Evolutionary conservation across 208 protist species (phyloP), one percentile per base, ranked within the genome.

Genomic region (Trypanosoma mega): DNA sequence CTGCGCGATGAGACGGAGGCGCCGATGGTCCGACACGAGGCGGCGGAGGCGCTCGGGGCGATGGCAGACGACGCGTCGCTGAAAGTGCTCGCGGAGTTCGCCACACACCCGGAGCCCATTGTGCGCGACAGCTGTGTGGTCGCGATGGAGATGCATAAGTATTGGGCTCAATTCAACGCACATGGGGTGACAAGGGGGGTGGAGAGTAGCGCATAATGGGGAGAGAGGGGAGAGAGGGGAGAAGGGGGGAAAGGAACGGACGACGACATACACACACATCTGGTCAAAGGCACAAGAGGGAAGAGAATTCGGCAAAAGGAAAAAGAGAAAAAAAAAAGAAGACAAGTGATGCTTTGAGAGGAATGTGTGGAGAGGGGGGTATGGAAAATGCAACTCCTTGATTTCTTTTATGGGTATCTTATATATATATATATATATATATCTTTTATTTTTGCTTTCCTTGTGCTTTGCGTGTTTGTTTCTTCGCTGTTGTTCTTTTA

Each of bases 21-120:
- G 21, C 68, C 86, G 9, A 99, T 99, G 97, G 98, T 99, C 26
- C 87, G 97, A 21, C 97, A 98, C 63, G 97, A 99, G 80, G 92
- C 95, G 16, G 97, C 97, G 8, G 97, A 99, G 82, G 97, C 98
- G 1, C 82, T 99, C 0, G 97, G 98, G 6, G 94, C 97, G 0
- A 98, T 98, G 29, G 94, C 94, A n/a, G 79, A 91, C 63, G 81
- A 82, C 3, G 59, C 45, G 44, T 78, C 75, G 45, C 63, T 90
- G 41, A 62, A 71, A 4, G 71, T 84, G 43, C 66, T 94, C 26
- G 59, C 79, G 73, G 61, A 63, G 58, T 92, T 89, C 67, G 78
- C 82, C 3, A 62, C 53, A 14, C 88, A 94, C 56, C 44, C 71
- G 36, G 88, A 92, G 75, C 74, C 74, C n/a, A 83, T 94, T 61